Conservation (phyloP, 2,329 filamentous ascomycete species). For the Phaeosphaeriaceae sp. region DNA sequence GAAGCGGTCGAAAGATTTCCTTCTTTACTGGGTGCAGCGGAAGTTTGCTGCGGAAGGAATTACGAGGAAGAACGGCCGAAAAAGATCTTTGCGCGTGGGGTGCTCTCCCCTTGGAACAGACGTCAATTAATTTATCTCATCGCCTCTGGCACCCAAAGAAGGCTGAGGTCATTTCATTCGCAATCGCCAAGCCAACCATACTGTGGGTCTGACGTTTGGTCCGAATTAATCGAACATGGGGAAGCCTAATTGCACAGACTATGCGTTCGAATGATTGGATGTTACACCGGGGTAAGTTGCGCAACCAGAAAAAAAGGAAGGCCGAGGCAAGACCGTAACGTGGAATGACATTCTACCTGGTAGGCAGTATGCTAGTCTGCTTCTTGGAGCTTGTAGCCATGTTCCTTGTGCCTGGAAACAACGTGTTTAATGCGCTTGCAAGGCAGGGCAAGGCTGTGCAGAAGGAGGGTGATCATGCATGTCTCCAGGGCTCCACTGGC, state of each 20-base stretch:
- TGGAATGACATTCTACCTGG: too few species aligned
- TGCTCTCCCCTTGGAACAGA: conserved; percentile 2
- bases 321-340: too few species aligned
- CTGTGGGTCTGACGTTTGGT: conserved; percentile 1
- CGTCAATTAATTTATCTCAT: conserved; percentile 1
- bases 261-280: background rate
- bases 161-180: conserved; percentile 1
- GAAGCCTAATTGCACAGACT: background rate
- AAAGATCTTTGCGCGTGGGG: conserved; percentile 1
- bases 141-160: background rate
- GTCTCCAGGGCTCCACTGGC: too few species aligned
- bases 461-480: too few species aligned
- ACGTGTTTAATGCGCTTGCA: too few species aligned
- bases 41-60: background rate
- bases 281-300: too few species aligned
- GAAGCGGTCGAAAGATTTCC: background rate
- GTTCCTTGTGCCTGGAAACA: too few species aligned
- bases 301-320: too few species aligned
- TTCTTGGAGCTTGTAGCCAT: too few species aligned
- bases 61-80: background rate
- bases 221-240: conserved; percentile 1
- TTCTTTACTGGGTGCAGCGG: background rate
- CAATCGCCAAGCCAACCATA: conserved; percentile 1
- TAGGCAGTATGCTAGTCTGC: too few species aligned
- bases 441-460: too few species aligned